phyloP scores from a whole-genome alignment of 108 stramenopile genomes.

The Pseudonitzschia multistriata region DNA sequence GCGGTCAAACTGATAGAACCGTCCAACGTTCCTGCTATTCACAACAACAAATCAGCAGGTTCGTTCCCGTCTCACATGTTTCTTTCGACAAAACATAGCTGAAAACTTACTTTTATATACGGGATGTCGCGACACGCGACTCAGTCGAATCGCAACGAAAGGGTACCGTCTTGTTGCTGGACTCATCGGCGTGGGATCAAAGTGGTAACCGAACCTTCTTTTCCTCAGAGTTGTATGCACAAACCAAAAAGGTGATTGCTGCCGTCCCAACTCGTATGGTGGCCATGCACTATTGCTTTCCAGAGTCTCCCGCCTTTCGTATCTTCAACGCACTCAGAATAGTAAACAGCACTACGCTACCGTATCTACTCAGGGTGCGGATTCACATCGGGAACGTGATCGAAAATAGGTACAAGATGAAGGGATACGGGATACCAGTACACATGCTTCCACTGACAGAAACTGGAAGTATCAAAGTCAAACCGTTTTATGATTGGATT shows the following conservation, averaged over 20 bases:
- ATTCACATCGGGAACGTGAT: neutral
- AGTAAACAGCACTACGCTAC: neutral
- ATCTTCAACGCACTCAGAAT: neutral
- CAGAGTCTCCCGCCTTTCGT: neutral
- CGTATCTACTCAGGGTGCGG: neutral
- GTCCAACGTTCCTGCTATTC: too few relatives aligned
- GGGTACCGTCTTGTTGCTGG: neutral
- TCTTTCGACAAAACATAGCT: neutral
- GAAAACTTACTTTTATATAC: neutral
- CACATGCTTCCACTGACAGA: neutral
- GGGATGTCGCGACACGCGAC: neutral
- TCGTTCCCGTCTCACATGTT: too few relatives aligned
- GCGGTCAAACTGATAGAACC: too few relatives aligned
- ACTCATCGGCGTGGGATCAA: neutral
- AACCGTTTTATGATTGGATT: neutral
- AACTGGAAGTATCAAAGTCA: neutral
- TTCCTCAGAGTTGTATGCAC: neutral
- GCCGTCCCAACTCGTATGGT: neutral
- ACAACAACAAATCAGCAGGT: too few relatives aligned
- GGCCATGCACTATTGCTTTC: neutral
- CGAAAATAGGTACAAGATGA: neutral
- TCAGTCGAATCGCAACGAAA: slow-evolving; percentile 1
- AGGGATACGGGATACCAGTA: slow-evolving; percentile 7
- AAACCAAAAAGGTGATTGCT: neutral
- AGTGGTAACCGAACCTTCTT: neutral